phyloP scores from a whole-genome alignment of 371 early-diverging fungal genomes.

The Mortierella sp. region DNA sequence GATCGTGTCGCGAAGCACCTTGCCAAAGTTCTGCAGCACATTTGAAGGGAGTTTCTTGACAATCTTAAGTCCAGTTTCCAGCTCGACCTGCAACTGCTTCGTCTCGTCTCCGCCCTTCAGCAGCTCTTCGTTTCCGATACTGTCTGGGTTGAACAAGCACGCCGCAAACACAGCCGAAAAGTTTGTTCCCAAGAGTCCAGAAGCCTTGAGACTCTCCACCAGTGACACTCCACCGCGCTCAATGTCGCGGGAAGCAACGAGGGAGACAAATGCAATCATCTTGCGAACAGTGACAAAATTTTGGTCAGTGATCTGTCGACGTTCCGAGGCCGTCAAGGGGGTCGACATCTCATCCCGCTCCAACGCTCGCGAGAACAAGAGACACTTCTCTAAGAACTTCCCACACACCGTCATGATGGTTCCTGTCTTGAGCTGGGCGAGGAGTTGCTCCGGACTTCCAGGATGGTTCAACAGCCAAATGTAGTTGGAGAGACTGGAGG shows the following conservation, averaged over 20 bases:
- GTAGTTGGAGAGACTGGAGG: conserved; percentile 48
- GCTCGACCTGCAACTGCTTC: conserved; percentile 16
- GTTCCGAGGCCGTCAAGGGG: conserved; percentile 32
- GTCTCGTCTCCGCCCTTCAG: conserved; percentile 37
- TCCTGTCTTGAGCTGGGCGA: conserved; percentile 13
- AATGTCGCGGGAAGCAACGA: conserved; percentile 11
- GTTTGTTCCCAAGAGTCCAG: conserved; percentile 27
- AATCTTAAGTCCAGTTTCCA: conserved; percentile 21
- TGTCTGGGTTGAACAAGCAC: conserved; percentile 44
- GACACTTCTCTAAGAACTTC: conserved; percentile 45
- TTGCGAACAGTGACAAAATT: conserved; percentile 31
- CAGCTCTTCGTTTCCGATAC: conserved; percentile 47
- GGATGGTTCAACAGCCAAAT: conserved; percentile 49
- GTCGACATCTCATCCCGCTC: conserved; percentile 2
- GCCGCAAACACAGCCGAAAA: conserved; percentile 35
- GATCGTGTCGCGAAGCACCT: conserved; percentile 28
- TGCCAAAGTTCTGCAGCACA: conserved; percentile 19
- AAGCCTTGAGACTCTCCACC: conserved; percentile 14
- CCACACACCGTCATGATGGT: conserved; percentile 12
- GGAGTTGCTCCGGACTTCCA: conserved; percentile 25
- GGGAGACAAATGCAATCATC: conserved; percentile 28
- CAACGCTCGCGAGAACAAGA: conserved; percentile 24
- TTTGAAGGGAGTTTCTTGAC: conserved; percentile 22
- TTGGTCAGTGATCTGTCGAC: conserved; percentile 36
- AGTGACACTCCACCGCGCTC: conserved; percentile 18